phyloP scores from a whole-genome alignment of 2,329 filamentous ascomycete genomes.

The Phaeosphaeria sp. region DNA sequence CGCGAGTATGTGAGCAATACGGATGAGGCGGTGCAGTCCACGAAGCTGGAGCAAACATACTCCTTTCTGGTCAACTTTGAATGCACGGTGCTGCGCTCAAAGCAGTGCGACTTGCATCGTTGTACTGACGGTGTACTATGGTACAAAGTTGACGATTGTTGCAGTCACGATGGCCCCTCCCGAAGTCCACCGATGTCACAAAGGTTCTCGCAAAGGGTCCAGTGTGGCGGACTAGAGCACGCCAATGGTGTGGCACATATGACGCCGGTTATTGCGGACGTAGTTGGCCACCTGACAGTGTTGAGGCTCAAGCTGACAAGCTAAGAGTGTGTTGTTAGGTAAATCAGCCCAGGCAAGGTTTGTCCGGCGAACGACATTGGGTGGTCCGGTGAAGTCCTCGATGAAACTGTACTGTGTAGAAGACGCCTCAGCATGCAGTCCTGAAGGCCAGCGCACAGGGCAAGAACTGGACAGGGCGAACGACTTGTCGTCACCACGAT shows the following conservation, averaged over 20 bases:
- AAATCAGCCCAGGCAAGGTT: slow-evolving; percentile 13
- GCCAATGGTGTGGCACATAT: slow-evolving; percentile 21
- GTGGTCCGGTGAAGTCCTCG: slow-evolving; percentile 16
- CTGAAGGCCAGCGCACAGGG: neutral
- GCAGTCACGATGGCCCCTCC: neutral
- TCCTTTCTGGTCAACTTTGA: neutral
- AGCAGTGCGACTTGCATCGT: neutral
- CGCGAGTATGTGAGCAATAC: slow-evolving; percentile 10
- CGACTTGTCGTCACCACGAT: neutral
- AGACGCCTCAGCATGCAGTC: neutral
- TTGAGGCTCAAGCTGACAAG: slow-evolving; percentile 21
- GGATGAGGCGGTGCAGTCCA: slow-evolving; percentile 15
- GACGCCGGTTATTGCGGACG: slow-evolving; percentile 21
- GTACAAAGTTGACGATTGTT: neutral
- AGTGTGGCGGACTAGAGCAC: slow-evolving; percentile 10
- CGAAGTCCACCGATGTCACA: neutral
- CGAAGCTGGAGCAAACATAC: neutral
- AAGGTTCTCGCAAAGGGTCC: neutral
- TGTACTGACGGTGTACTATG: neutral
- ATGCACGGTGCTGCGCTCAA: neutral
- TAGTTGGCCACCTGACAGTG: slow-evolving; percentile 20
- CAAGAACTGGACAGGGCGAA: neutral
- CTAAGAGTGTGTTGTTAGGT: slow-evolving; percentile 2
- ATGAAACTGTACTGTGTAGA: neutral
- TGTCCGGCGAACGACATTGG: slow-evolving; percentile 1